Evolutionary conservation across 768 basidiomycete species (phyloP).

Genomic region (Suillus tomentosus): DNA sequence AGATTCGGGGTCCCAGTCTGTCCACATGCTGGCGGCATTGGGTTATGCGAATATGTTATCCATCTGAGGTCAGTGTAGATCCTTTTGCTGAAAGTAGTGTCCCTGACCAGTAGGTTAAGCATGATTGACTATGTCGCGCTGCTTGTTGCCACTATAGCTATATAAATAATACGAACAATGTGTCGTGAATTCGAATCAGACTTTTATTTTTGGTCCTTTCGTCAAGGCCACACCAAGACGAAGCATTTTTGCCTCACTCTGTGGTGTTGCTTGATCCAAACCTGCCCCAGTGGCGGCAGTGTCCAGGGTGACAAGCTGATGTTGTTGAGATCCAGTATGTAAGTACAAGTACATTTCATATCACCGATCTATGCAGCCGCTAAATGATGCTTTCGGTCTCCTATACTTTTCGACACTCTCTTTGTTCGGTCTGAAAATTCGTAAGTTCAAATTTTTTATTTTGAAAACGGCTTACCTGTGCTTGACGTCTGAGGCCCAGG

Average conservation of each 20-base stretch:
- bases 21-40: slow-evolving; percentile 94
- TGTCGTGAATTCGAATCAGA: background rate
- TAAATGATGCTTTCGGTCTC: too few species aligned
- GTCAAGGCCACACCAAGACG: background rate
- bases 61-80: slow-evolving; percentile 58
- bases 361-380: too few species aligned
- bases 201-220: background rate
- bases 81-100: slow-evolving; percentile 7
- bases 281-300: background rate
- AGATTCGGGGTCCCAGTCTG: slow-evolving; percentile 83
- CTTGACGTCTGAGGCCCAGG: too few species aligned
- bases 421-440: too few species aligned
- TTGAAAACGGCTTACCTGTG: too few species aligned
- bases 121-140: slow-evolving; percentile 88
- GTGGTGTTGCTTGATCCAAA: background rate
- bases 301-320: too few species aligned
- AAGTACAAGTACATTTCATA: too few species aligned
- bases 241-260: background rate
- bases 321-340: too few species aligned
- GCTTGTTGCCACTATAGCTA: background rate
- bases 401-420: too few species aligned
- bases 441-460: too few species aligned
- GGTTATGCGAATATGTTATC: slow-evolving; percentile 90
- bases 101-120: slow-evolving; percentile 35
- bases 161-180: background rate